phyloP scores from a whole-genome alignment of 1,139 yeast genomes.

The Pichiaceae sp. region DNA sequence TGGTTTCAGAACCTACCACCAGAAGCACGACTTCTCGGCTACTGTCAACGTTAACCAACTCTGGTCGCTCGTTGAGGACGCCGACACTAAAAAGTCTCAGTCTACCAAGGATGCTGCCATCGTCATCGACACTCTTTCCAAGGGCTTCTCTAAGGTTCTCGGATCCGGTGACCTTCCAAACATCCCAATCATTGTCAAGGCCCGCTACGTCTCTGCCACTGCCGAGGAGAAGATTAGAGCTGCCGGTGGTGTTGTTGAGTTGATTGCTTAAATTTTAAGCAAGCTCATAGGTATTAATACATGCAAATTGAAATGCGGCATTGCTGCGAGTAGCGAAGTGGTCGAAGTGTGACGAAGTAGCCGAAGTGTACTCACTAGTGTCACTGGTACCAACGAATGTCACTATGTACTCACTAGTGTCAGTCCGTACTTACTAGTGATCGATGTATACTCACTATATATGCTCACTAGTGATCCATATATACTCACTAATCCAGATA shows the following conservation, averaged over 20 bases:
- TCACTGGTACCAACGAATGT: too few species aligned
- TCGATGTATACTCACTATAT: too few species aligned
- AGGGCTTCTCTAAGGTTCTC: constrained; percentile 99
- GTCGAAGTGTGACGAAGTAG: too few species aligned
- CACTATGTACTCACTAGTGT: too few species aligned
- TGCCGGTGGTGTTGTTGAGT: constrained; percentile 99
- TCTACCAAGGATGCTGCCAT: constrained; percentile 91
- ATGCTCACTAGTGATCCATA: too few species aligned
- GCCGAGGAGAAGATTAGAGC: constrained; percentile 99
- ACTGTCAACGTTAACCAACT: constrained; percentile 97
- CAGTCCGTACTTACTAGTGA: too few species aligned
- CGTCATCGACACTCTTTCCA: constrained; percentile 98
- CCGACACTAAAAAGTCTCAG: constrained; percentile 87
- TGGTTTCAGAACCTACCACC: constrained; percentile 99
- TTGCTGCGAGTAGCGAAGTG: too few species aligned
- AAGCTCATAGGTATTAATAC: too few species aligned
- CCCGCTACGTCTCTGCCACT: constrained; percentile 97
- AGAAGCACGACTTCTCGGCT: constrained; percentile 93
- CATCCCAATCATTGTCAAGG: constrained; percentile 98
- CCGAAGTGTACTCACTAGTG: too few species aligned
- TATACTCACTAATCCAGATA: too few species aligned
- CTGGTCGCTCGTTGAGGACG: constrained; percentile 96
- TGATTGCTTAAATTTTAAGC: constrained; percentile 91
- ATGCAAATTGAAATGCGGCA: too few species aligned
- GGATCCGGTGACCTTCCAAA: constrained; percentile 98